Conservation (phyloP, 176 grass and related monocot species). For the Coix lacrymajobi region DNA sequence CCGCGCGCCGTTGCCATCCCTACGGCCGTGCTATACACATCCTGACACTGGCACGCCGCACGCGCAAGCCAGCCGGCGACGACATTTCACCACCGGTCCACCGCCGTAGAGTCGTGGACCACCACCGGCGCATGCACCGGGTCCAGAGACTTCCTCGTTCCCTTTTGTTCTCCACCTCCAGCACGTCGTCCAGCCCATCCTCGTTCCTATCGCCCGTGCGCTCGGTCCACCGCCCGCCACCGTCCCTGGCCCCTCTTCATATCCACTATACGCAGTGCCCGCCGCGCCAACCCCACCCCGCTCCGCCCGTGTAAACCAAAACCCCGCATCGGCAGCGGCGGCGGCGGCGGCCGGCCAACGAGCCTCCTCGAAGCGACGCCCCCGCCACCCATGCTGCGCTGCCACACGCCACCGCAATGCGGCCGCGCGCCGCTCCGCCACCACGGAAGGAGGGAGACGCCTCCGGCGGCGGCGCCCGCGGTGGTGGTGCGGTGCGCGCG, state of each 20-base stretch:
- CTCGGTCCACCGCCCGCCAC: constrained; percentile 7
- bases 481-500: constrained; percentile 22
- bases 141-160: not conserved
- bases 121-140: not conserved
- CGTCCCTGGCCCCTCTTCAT: not conserved
- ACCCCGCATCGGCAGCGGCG: constrained; percentile 11
- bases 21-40: too few species aligned
- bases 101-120: not conserved
- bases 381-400: constrained; percentile 37
- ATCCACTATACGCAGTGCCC: not conserved
- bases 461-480: not conserved
- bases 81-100: not conserved
- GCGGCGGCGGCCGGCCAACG: not conserved
- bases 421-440: constrained; percentile 16
- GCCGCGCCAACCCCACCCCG: not conserved
- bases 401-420: constrained; percentile 52
- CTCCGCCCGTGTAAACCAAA: not conserved
- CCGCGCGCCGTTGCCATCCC: too few species aligned
- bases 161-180: not conserved
- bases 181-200: constrained; percentile 16
- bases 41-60: too few species aligned
- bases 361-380: not conserved
- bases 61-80: too few species aligned
- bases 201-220: constrained; percentile 45
- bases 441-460: not conserved